Base-by-base conservation (phyloP, 1,284 basidiomycete genomes). In the Cutaneotrichosporon arboriforme region DNA sequence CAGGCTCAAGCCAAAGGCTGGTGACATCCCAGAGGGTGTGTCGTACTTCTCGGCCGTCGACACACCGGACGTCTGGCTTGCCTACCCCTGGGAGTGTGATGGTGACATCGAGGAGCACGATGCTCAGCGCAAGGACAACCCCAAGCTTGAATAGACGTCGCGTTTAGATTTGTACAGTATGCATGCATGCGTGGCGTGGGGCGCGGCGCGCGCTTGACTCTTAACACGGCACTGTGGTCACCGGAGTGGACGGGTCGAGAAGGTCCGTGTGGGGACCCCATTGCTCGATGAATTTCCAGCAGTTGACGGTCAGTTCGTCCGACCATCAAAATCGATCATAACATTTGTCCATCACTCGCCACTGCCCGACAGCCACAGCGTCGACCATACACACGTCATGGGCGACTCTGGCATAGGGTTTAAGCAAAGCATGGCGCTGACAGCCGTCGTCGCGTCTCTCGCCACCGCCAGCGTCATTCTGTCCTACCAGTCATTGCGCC, bases 1-100 rank as follows among this genome's bases (percentile, higher is more conserved):
- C 55, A 75, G 71, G 77, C 78, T 84, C 58, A 94, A 94, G 77
- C 78, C 80, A 41, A 97, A 97, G 77, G 72, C 84, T 39, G 90
- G 83, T 22, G 74, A 81, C 40, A 75, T 97, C 42, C 87, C 90
- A 9, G 63, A 56, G 4, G 65, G 63, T 45, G 72, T 76, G 38
- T 51, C 65, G 41, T 76, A 76, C 65, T 76, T 74, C 49, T 67
- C 72, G 3, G 73, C 73, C 13, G 69, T 70, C 52, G 74, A 76
- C 57, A 76, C 73, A 4, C 70, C 68, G 22, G 74, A 76, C 51
- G 64, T 74, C 50, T 76, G 74, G 74, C 68, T 76, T 39, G 72
- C 73, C 4, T 76, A 76, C 64, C 74, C 74, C 13, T 76, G 74
- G 73, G 72, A 73, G 59, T 70, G 69, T 45, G 68, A 68, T 59